A percentile compares a stretch with the other conserved stretches of the same genome.
These are phyloP conservation scores for Gymnopilus dilepis DNA, from an alignment of 768 basidiomycete species.

Conservation along the genomic window DNA sequence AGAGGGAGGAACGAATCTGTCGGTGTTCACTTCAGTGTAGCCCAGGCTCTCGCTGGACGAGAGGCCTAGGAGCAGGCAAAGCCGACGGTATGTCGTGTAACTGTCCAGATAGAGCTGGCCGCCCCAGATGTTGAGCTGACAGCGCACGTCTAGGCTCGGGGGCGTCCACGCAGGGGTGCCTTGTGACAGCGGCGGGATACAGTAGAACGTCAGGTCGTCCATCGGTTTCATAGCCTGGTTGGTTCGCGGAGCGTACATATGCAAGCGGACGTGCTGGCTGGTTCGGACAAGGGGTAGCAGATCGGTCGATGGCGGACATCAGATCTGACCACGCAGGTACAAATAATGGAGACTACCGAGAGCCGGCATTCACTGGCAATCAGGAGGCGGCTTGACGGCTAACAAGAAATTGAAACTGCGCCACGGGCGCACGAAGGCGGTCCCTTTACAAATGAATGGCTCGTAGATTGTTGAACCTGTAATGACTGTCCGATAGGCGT, in stretches of 20 bases:
- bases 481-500: no score
- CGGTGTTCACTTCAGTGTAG: slow-evolving; percentile 25
- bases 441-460: no score
- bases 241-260: slow-evolving; percentile 47
- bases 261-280: slow-evolving; percentile 40
- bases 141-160: slow-evolving; percentile 21
- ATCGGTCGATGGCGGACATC: no score
- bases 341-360: no score
- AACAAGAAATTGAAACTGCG: no score
- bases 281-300: no score
- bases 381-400: no score
- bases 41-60: slow-evolving; percentile 22
- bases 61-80: slow-evolving; percentile 45
- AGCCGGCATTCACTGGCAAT: no score
- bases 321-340: no score
- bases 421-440: no score
- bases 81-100: slow-evolving; percentile 33
- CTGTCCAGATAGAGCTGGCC: slow-evolving; percentile 49
- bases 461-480: no score
- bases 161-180: slow-evolving; percentile 12
- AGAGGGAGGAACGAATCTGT: slow-evolving; percentile 36
- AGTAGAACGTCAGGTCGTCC: slow-evolving; percentile 41
- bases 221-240: slow-evolving; percentile 37
- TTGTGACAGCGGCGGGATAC: slow-evolving; percentile 31
- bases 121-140: slow-evolving; percentile 48